phyloP scores from a whole-genome alignment of 495 filamentous ascomycete genomes.

The Sordaria brevicollis region DNA sequence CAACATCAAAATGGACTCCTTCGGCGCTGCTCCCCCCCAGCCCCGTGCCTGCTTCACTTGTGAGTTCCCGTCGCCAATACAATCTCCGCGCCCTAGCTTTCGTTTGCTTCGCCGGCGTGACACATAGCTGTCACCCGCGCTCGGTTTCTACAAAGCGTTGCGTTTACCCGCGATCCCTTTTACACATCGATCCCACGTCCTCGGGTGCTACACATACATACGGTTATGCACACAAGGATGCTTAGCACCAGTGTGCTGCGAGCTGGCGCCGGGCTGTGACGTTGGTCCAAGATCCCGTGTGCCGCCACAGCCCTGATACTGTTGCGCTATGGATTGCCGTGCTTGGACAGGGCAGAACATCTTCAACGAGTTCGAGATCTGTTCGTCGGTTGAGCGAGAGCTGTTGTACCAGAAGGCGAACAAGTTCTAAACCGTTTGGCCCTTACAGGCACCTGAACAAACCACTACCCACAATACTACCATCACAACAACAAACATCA shows the following conservation, averaged over 20 bases:
- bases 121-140: conserved; percentile 4
- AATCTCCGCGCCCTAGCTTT: conserved; percentile 11
- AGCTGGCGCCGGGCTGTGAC: background rate
- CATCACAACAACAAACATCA: conserved; percentile 6
- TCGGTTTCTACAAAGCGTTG: background rate
- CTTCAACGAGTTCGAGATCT: background rate
- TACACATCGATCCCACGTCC: background rate
- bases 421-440: conserved; percentile 4
- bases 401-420: conserved; percentile 3
- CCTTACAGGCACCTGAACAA: background rate
- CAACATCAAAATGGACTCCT: conserved; percentile 29
- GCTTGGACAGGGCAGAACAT: background rate
- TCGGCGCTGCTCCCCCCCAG: conserved; percentile 10
- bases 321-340: background rate
- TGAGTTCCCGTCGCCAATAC: conserved; percentile 27
- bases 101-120: conserved; percentile 13
- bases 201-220: background rate
- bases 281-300: background rate
- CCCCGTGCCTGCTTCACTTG: conserved; percentile 39
- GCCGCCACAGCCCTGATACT: background rate
- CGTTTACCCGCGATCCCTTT: background rate
- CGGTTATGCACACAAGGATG: background rate
- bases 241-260: background rate
- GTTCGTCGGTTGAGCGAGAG: background rate
- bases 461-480: conserved; percentile 1